Base-by-base conservation (phyloP, 139 green algal genomes). In the Dunaliella primolecta region DNA sequence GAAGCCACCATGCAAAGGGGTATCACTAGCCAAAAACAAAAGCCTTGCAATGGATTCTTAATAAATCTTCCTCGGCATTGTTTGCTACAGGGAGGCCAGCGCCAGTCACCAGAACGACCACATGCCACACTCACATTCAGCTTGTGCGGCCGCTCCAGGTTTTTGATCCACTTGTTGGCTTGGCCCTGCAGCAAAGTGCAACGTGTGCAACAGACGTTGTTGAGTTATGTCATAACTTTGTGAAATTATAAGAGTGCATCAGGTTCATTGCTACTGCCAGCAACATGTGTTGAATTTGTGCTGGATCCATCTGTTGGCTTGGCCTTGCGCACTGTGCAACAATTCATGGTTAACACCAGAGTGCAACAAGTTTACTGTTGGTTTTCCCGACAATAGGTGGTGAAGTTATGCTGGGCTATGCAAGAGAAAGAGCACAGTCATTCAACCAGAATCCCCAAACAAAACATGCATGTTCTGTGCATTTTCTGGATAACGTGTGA, bases 101-200 rank as follows among this genome's bases (percentile, higher is more conserved):
- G 56, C n/a, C n/a, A n/a, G n/a, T n/a, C n/a, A n/a, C n/a, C n/a
- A n/a, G n/a, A n/a, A n/a, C n/a, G n/a, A n/a, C n/a, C n/a, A n/a
- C n/a, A n/a, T n/a, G n/a, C n/a, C n/a, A n/a, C 30, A 25, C 15
- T 75, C 25, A 38, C 20, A 33, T 46, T 21, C 78, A 95, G 82
- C 75, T 93, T 93, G 77, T 83, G 76, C 32, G 84, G 70, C 70
- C 89, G 89, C 80, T 93, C 90, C 38, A 93, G 86, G 84, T 90
- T 93, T 84, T 94, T 94, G 78, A 96, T 92, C 93, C 93, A 96
- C 86, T 95, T 96, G 91, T 95, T 96, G 32, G 75, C 75, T 32
- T 80, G 75, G 78, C 78, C 78, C 78, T 82, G 78, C 78, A 64
- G 7, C 46, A 64, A n/a, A n/a, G n/a, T n/a, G n/a, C n/a, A n/a